A percentile compares a stretch with the other conserved stretches of the same genome.
phyloP scores from a whole-genome alignment of 1,284 basidiomycete species.

The Polyporus tsugae region DNA sequence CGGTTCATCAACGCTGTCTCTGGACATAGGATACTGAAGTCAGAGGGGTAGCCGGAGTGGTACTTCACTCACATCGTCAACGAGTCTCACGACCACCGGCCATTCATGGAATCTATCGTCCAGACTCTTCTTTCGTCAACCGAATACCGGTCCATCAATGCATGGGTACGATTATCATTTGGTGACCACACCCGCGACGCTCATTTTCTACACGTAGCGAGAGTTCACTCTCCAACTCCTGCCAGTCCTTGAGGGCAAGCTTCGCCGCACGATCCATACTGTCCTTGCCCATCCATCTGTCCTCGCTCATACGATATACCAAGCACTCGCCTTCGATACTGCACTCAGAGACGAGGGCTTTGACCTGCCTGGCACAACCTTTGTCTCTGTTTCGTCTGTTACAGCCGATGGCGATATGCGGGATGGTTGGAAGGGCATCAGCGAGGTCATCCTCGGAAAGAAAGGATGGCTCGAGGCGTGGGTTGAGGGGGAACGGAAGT shows the following conservation, averaged over 20 bases:
- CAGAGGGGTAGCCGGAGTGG: slow-evolving; percentile 87
- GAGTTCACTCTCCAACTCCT: slow-evolving; percentile 82
- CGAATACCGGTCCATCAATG: slow-evolving; percentile 71
- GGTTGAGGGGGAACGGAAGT: slow-evolving; percentile 87
- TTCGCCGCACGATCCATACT: slow-evolving; percentile 77
- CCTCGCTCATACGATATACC: slow-evolving; percentile 95
- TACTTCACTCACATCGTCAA: slow-evolving; percentile 93
- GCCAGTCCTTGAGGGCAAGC: slow-evolving; percentile 75
- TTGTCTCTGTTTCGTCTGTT: slow-evolving; percentile 29
- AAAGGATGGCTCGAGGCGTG: slow-evolving; percentile 92
- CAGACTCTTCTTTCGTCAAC: slow-evolving; percentile 75
- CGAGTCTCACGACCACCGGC: slow-evolving; percentile 80
- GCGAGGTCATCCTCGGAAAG: slow-evolving; percentile 83
- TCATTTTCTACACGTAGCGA: slow-evolving; percentile 52
- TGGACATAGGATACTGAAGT: not conserved
- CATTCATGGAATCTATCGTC: slow-evolving; percentile 80
- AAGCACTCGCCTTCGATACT: slow-evolving; percentile 89
- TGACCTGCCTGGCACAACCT: slow-evolving; percentile 59
- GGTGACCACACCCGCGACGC: not conserved
- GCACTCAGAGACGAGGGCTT: slow-evolving; percentile 83
- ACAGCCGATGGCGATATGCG: slow-evolving; percentile 36
- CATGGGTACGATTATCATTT: slow-evolving; percentile 63
- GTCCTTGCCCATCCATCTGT: slow-evolving; percentile 84
- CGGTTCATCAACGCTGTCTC: slow-evolving; percentile 13
- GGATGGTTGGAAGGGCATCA: slow-evolving; percentile 77